These are phyloP conservation scores for Wickerhamomyces xylosicus DNA, from an alignment of 805 yeast species.

Conservation along the genomic window DNA sequence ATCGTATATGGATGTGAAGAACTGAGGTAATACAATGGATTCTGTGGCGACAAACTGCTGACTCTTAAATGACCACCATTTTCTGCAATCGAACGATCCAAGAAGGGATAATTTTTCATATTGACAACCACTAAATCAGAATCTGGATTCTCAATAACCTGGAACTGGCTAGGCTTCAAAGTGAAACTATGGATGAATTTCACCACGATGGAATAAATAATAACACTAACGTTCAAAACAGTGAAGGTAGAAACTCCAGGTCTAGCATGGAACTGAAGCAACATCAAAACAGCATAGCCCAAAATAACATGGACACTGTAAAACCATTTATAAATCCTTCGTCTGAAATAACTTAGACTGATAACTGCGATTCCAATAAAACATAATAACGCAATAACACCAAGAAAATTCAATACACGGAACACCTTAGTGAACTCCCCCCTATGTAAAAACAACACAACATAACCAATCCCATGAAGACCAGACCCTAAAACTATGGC, in stretches of 20 bases:
- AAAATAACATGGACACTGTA: conserved; percentile 47
- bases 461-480: conserved; percentile 44
- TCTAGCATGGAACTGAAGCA: conserved; percentile 55
- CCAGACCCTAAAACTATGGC: conserved; percentile 34
- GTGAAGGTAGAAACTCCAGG: conserved; percentile 44
- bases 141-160: not conserved
- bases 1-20: conserved; percentile 62
- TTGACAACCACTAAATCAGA: not conserved
- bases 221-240: conserved; percentile 18
- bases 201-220: conserved; percentile 27
- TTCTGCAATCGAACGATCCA: conserved; percentile 12
- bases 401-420: conserved; percentile 36
- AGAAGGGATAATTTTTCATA: not conserved
- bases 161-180: not conserved
- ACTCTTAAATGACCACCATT: conserved; percentile 56
- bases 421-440: conserved; percentile 27
- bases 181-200: conserved; percentile 19
- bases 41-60: conserved; percentile 21
- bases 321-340: conserved; percentile 39
- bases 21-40: conserved; percentile 34
- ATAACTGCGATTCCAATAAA: conserved; percentile 29
- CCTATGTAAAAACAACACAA: conserved; percentile 35
- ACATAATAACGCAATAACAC: conserved; percentile 32
- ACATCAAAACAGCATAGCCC: conserved; percentile 31
- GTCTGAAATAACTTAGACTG: conserved; percentile 40